A percentile compares a stretch with the other conserved stretches of the same genome.
Conservation (phyloP, 148 eudicot species). For the Gaultheria prostrata region DNA sequence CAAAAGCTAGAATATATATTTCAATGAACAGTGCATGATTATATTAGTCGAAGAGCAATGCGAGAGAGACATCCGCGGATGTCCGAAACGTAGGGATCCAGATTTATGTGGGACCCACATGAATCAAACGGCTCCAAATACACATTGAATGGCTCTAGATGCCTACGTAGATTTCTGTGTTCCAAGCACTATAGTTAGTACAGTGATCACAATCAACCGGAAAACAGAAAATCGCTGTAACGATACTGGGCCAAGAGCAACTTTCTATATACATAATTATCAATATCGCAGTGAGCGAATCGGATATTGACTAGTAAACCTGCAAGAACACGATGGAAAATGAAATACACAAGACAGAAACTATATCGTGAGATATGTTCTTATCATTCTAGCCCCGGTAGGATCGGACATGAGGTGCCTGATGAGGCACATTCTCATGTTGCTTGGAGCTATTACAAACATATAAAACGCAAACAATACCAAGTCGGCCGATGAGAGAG, state of each 20-base stretch:
- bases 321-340: not conserved
- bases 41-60: not conserved
- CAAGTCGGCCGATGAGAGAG: conserved; percentile 79
- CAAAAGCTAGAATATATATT: not conserved
- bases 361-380: conserved; percentile 65
- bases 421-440: conserved; percentile 72
- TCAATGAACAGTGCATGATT: not conserved
- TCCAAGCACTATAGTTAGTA: not conserved
- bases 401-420: conserved; percentile 87
- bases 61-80: not conserved
- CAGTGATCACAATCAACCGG: not conserved
- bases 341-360: conserved; percentile 6
- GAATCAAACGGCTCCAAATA: not conserved
- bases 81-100: not conserved
- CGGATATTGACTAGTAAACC: not conserved
- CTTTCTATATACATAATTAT: not conserved
- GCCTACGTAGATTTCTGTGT: not conserved
- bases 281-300: not conserved
- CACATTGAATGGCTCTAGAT: not conserved
- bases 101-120: not conserved
- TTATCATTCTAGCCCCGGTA: conserved; percentile 78
- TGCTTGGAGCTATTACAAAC: conserved; percentile 88
- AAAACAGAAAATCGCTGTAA: not conserved
- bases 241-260: not conserved
- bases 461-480: conserved; percentile 78